phyloP scores from a whole-genome alignment of 345 rosid species.

The Aethionema arabicum region DNA sequence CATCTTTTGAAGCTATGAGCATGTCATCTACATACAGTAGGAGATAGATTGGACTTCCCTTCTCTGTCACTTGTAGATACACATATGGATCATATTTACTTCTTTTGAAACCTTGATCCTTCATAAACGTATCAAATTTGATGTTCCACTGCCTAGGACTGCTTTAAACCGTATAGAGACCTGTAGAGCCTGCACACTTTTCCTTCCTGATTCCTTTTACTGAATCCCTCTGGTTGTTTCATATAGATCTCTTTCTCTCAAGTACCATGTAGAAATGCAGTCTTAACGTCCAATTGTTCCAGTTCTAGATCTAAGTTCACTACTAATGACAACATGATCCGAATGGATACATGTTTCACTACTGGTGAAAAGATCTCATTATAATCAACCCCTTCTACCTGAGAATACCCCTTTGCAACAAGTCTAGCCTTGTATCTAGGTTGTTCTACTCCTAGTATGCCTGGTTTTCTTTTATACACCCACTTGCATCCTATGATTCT shows the following conservation, averaged over 20 bases:
- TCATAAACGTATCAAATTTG: background rate
- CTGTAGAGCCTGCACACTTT: too few species aligned
- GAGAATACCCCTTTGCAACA: too few species aligned
- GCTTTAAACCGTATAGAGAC: background rate
- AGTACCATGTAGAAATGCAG: background rate
- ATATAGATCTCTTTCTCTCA: background rate
- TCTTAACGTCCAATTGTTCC: background rate
- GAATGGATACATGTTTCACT: too few species aligned
- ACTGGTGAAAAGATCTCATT: too few species aligned
- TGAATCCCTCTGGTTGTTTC: background rate
- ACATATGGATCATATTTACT: background rate
- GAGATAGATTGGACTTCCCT: too few species aligned
- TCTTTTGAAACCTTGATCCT: background rate
- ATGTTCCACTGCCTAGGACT: background rate
- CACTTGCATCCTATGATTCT: background rate
- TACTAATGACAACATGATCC: too few species aligned
- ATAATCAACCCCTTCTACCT: too few species aligned
- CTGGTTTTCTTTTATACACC: background rate
- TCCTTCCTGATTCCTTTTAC: too few species aligned
- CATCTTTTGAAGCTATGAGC: background rate
- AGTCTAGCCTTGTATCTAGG: background rate
- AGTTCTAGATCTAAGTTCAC: background rate
- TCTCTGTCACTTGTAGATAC: background rate
- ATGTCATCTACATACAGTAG: background rate
- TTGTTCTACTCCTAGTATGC: background rate